Percentiles rank a stretch among this genome's conserved stretches.
Conservation (phyloP, 805 yeast species). For the Pichia exigua region DNA sequence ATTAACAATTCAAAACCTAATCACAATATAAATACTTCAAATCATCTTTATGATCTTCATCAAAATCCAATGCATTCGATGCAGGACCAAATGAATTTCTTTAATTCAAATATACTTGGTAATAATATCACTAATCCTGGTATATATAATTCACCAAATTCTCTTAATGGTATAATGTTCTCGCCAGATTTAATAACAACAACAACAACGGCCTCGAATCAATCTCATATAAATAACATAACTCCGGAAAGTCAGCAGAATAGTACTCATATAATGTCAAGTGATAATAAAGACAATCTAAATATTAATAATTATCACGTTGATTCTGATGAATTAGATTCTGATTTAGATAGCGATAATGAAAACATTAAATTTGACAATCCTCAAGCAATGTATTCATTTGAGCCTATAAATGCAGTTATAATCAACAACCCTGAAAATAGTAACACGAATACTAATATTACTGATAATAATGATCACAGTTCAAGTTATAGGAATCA, state of each 20-base stretch:
- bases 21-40: conserved; percentile 10
- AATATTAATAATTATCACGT: not conserved
- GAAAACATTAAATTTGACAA: conserved; percentile 6
- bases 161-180: conserved; percentile 5
- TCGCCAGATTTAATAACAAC: conserved; percentile 1
- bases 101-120: conserved; percentile 3
- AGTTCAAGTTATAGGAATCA: conserved; percentile 21
- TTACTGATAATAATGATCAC: not conserved
- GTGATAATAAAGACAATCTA: not conserved
- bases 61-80: conserved; percentile 6
- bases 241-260: conserved; percentile 9
- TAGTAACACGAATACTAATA: not conserved
- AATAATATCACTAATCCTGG: not conserved
- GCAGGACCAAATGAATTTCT: conserved; percentile 5
- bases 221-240: conserved; percentile 7
- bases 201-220: not conserved
- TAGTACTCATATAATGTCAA: not conserved
- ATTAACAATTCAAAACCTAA: conserved; percentile 8
- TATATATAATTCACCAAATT: conserved; percentile 6
- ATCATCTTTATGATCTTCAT: not conserved
- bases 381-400: conserved; percentile 11
- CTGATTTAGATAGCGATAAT: conserved; percentile 11
- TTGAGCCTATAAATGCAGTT: conserved; percentile 1
- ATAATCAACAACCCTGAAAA: not conserved
- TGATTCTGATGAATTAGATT: conserved; percentile 10